Percentiles rank a stretch among this genome's conserved stretches.
These are phyloP conservation scores for Acanthamoeba triangularis DNA, from an alignment of 208 protist species.

Conservation along the genomic window DNA sequence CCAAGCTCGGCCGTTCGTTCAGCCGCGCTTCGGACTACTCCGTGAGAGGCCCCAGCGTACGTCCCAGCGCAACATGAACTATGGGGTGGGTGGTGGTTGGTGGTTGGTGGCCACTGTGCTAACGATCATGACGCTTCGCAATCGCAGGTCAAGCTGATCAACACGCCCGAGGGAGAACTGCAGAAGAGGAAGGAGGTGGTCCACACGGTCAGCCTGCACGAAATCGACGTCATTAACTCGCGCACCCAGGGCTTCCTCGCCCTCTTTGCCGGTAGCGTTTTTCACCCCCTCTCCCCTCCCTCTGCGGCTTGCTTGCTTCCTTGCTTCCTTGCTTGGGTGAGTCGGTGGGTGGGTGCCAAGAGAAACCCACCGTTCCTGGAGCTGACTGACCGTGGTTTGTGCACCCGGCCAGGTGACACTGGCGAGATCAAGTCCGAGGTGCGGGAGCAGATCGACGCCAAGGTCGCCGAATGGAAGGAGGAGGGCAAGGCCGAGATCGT, in stretches of 20 bases:
- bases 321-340: too few species aligned
- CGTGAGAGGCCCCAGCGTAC: slow-evolving; percentile 86
- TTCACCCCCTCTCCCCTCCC: neutral
- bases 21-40: slow-evolving; percentile 97
- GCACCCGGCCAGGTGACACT: slow-evolving; percentile 95
- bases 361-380: too few species aligned
- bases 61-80: neutral
- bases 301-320: slow-evolving; percentile 99
- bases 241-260: slow-evolving; percentile 99
- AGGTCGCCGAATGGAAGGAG: slow-evolving; percentile 99
- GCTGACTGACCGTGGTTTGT: neutral
- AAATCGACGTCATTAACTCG: slow-evolving; percentile 99
- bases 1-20: slow-evolving; percentile 99
- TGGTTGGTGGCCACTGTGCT: slow-evolving; percentile 28
- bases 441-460: slow-evolving; percentile 99
- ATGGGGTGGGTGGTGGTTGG: neutral
- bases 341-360: too few species aligned
- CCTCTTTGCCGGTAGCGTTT: slow-evolving; percentile 98
- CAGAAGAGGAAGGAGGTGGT: slow-evolving; percentile 99
- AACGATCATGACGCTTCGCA: neutral
- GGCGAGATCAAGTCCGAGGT: slow-evolving; percentile 99
- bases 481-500: slow-evolving; percentile 99
- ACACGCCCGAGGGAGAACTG: slow-evolving; percentile 99
- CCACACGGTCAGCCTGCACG: slow-evolving; percentile 99
- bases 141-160: slow-evolving; percentile 94